Conservation (phyloP, 2,329 filamentous ascomycete genomes). For the Paraphoma chrysanthemicola region DNA sequence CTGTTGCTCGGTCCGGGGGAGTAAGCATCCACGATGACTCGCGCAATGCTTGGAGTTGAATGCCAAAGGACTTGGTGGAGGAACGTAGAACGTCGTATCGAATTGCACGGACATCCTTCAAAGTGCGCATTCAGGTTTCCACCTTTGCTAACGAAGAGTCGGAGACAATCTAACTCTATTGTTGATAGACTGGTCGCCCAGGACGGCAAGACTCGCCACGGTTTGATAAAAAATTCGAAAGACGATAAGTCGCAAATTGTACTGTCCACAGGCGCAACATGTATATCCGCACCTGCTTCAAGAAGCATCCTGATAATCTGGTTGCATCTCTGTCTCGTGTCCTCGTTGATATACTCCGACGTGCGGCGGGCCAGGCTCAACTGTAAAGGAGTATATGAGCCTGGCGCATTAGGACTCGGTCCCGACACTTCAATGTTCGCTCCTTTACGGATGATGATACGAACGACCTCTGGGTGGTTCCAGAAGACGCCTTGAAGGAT, state of each 20-base stretch:
- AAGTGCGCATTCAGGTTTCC: constrained; percentile 30
- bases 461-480: constrained; percentile 38
- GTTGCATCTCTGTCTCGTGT: constrained; percentile 25
- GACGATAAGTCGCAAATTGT: constrained; percentile 11
- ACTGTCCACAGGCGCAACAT: constrained; percentile 21
- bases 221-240: constrained; percentile 37
- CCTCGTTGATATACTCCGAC: constrained; percentile 20
- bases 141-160: constrained; percentile 33
- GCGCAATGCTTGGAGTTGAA: constrained; percentile 31
- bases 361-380: constrained; percentile 33
- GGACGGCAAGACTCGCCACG: constrained; percentile 31
- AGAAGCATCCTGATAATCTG: constrained; percentile 37
- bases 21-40: constrained; percentile 31
- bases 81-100: constrained; percentile 26
- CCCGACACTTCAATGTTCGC: constrained; percentile 33
- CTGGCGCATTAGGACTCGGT: constrained; percentile 10
- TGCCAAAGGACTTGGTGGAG: constrained; percentile 45
- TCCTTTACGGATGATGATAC: constrained; percentile 36
- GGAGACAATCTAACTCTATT: constrained; percentile 35
- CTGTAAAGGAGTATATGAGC: constrained; percentile 30
- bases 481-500: constrained; percentile 41
- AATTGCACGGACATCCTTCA: constrained; percentile 29
- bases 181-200: constrained; percentile 31
- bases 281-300: constrained; percentile 37
- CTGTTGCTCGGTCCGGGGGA: constrained; percentile 11